Evolutionary conservation across 805 yeast genomes (phyloP).

Genomic region (Starmerella tilneyi): DNA sequence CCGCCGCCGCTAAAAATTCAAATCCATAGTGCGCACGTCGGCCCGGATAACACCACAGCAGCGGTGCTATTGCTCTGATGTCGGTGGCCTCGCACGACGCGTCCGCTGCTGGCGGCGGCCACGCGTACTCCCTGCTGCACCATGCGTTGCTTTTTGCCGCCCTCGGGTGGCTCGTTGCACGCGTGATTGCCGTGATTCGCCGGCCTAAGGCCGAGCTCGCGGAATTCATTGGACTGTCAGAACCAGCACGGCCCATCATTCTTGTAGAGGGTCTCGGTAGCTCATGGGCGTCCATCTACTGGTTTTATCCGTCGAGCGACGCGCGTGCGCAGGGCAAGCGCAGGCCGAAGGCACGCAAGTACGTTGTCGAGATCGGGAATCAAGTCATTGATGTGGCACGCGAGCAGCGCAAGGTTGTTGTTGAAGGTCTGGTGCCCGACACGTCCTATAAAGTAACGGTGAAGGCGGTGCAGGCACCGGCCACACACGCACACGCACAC

Average conservation of each 20-base stretch:
- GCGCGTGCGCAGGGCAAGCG: not conserved
- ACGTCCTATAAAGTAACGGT: constrained; percentile 30
- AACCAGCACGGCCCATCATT: constrained; percentile 12
- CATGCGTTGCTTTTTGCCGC: not conserved
- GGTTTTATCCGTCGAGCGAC: constrained; percentile 12
- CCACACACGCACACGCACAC: not conserved
- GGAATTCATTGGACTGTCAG: constrained; percentile 13
- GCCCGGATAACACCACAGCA: not conserved
- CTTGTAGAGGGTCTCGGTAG: constrained; percentile 18
- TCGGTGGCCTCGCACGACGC: constrained; percentile 4
- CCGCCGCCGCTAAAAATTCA: no score
- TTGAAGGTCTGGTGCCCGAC: constrained; percentile 30
- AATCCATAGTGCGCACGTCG: not conserved
- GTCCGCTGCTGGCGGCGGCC: constrained; percentile 3
- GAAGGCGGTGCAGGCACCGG: constrained; percentile 26
- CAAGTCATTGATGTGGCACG: constrained; percentile 29
- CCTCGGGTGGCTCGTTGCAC: constrained; percentile 11
- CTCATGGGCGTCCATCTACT: constrained; percentile 14
- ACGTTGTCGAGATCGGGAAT: constrained; percentile 9
- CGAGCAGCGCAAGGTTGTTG: constrained; percentile 28
- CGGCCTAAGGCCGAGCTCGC: constrained; percentile 12
- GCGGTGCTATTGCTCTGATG: not conserved
- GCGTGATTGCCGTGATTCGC: constrained; percentile 8
- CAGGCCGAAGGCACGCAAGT: constrained; percentile 9
- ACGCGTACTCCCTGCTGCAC: constrained; percentile 4